Base-by-base conservation (phyloP, 495 filamentous ascomycete species). In the Clavariopsis aquatica region DNA sequence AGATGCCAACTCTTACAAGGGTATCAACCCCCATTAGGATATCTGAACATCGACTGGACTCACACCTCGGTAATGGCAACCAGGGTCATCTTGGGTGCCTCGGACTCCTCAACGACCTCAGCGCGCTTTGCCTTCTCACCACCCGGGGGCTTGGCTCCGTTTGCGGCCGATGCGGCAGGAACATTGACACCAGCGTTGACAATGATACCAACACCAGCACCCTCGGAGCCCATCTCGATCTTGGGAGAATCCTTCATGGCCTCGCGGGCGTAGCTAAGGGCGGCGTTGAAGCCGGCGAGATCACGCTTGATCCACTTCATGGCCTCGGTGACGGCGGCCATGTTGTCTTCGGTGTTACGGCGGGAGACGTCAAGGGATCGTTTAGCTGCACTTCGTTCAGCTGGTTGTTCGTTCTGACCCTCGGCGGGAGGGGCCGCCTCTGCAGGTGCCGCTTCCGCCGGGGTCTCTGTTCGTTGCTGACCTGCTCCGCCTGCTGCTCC, bases 11-110 rank as follows among this genome's bases (percentile, higher is more conserved):
- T 54, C 24, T 60, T 64, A 31, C 60, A 63, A 64, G 53, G 55
- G 63, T 60, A 66, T 60, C 56, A 60, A 55, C 49, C 36, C 55
- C 54, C 20, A 22, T 27, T 23, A 17, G 38, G 38, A 22, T 41
- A 26, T 17, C 1, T 36, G 20, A n/a, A 34, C 31, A 34, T 34
- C 31, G 31, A 34, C 31, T 56, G 19, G 28, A n/a, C 28, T 68
- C 54, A 68, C 36, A 72, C 65, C 43, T 72, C 70, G n/a, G 70
- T 69, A 61, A 72, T 72, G 15, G 70, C 70, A 19, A 72, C 62
- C 43, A 72, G 66, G 1, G 70, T 72, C 57, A 72, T 72, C 46
- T 65, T 72, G 29, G 60, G 64, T 26, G 49, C 57, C 17, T 69
- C 66, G 0, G 53, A 52, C 28, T 62, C 66, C 54, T 66, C 62